Percentiles rank a stretch among this genome's conserved stretches.
Evolutionary conservation across 176 grass and related monocot genomes (phyloP).

Genomic region (Musa troglodytarum): DNA sequence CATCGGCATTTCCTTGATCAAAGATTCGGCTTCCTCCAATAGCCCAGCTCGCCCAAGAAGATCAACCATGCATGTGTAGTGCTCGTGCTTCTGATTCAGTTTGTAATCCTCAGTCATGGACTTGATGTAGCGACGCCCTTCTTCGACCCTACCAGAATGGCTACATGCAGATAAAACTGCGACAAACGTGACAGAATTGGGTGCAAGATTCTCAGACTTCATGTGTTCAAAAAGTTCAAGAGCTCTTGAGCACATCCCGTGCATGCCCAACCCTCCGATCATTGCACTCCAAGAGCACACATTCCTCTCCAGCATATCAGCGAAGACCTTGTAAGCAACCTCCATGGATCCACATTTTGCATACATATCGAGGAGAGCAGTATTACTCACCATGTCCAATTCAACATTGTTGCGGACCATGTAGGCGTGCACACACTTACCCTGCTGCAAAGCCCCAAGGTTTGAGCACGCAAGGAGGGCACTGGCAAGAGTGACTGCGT

Average conservation of each 20-base stretch:
- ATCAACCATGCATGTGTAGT: conserved; percentile 26
- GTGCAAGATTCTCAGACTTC: background rate
- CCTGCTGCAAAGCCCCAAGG: conserved; percentile 15
- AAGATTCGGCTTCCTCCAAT: conserved; percentile 8
- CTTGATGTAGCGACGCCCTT: conserved; percentile 12
- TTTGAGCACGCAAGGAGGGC: conserved; percentile 14
- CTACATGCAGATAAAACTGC: conserved; percentile 20
- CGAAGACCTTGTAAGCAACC: background rate
- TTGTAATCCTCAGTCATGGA: conserved; percentile 16
- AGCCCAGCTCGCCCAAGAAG: conserved; percentile 24
- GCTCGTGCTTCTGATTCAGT: conserved; percentile 13
- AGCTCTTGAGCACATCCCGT: conserved; percentile 14
- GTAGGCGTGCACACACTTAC: conserved; percentile 18
- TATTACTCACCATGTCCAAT: conserved; percentile 17
- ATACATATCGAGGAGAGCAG: conserved; percentile 20
- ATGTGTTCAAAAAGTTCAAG: conserved; percentile 10
- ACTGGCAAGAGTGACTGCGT: conserved; percentile 13
- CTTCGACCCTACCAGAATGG: conserved; percentile 19
- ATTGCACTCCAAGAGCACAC: conserved; percentile 19
- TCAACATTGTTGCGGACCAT: conserved; percentile 9
- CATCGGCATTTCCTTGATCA: conserved; percentile 13
- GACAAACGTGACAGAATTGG: conserved; percentile 22
- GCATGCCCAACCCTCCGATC: conserved; percentile 17
- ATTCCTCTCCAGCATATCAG: conserved; percentile 12
- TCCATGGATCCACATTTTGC: conserved; percentile 13